Evolutionary conservation across 2,329 filamentous ascomycete genomes (phyloP), one percentile per base, ranked within the genome.

Genomic region (Ophiostoma piceae): DNA sequence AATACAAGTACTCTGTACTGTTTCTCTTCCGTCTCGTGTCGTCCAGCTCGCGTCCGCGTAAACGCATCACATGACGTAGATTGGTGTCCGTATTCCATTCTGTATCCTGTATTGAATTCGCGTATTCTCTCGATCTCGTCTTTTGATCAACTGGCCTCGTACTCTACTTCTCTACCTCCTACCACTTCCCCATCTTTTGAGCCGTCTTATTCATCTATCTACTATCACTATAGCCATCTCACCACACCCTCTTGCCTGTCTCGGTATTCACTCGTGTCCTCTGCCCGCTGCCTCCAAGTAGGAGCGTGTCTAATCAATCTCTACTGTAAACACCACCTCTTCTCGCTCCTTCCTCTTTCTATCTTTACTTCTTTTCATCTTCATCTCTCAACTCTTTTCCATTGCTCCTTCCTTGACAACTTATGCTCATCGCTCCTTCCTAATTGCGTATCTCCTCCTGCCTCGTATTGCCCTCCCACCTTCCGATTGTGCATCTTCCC

Each of bases 311-410:
- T 26, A 57, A 35, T 62, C 57, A 60, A 22, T 19, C 2, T 60
- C 54, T 60, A 11, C 51, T 12, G 51, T 26, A 60, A 60, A 60
- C 19, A 57, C 51, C 6, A 6, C 43, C 16, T 37, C 51, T 29
- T 41, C 68, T 65, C 37, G 51, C 51, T 67, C 64, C 16, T 70
- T 67, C 65, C 68, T 22, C 22, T 54, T 35, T 65, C 37, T 29
- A 2, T 51, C 54, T 41, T 64, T 35, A 7, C 22, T 1, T 37
- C 32, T 64, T 37, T 14, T 0, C 22, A 26, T 22, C 22, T 26
- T 22, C 16, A 2, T 51, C 54, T 12, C 19, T 64, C 43, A 29
- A 1, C 26, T 29, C 19, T 16, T 37, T 22, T 41, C 65, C 39
- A 26, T 37, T 29, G 51, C 51, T 69, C 64, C 22, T 70, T 51